phyloP scores from a whole-genome alignment of 2,329 filamentous ascomycete genomes.

The Claviceps spartinae region DNA sequence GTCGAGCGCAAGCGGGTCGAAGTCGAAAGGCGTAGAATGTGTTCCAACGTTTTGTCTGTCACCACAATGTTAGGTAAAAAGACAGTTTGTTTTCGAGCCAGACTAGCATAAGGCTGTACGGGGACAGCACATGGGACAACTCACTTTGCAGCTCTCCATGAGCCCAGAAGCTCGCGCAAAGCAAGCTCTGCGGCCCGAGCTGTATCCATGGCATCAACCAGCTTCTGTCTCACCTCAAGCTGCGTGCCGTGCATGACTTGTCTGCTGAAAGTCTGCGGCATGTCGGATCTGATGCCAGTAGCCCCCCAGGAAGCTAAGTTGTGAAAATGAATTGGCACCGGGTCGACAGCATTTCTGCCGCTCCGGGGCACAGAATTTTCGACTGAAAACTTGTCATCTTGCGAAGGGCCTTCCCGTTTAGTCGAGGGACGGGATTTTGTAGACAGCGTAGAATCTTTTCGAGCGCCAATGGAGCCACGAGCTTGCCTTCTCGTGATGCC shows the following conservation, averaged over 20 bases:
- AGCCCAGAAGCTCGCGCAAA: slow-evolving; percentile 67
- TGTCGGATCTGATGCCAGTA: slow-evolving; percentile 47
- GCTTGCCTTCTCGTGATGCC: slow-evolving; percentile 79
- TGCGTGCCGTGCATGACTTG: slow-evolving; percentile 44
- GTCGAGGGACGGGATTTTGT: slow-evolving; percentile 32
- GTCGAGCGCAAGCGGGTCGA: slow-evolving; percentile 72
- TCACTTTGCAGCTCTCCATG: slow-evolving; percentile 71
- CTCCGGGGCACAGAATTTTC: slow-evolving; percentile 29
- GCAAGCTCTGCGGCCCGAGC: slow-evolving; percentile 74
- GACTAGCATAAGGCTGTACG: not conserved
- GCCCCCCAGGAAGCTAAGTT: slow-evolving; percentile 57
- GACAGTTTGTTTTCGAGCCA: not conserved
- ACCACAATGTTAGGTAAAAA: slow-evolving; percentile 7
- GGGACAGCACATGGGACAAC: slow-evolving; percentile 19
- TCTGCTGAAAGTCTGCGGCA: slow-evolving; percentile 33
- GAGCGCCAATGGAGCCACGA: slow-evolving; percentile 46
- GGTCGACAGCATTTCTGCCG: slow-evolving; percentile 28
- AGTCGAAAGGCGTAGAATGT: slow-evolving; percentile 52
- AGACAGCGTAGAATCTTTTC: slow-evolving; percentile 45
- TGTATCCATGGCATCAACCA: slow-evolving; percentile 62
- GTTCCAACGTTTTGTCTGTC: slow-evolving; percentile 41
- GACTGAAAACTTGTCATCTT: slow-evolving; percentile 24
- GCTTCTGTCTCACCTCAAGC: slow-evolving; percentile 48
- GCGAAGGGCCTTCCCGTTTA: slow-evolving; percentile 25
- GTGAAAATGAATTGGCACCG: slow-evolving; percentile 39